Conservation (phyloP, 495 filamentous ascomycete species). For the Aspergillus hancockii region DNA sequence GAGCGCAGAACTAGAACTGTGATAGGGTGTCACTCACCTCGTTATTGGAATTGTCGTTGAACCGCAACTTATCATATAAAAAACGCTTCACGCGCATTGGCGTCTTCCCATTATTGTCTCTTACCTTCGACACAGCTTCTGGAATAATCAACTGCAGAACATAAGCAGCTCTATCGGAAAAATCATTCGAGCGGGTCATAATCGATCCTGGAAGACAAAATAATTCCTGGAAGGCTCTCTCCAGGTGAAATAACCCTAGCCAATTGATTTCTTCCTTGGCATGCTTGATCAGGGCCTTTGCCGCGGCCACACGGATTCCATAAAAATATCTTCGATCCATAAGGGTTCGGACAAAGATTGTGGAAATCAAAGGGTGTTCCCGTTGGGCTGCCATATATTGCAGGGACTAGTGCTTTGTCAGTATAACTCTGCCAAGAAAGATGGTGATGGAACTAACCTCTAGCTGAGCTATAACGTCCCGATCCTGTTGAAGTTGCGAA, state of each 20-base stretch:
- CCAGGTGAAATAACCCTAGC: slow-evolving; percentile 81
- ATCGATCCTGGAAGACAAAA: slow-evolving; percentile 75
- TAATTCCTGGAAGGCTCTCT: slow-evolving; percentile 79
- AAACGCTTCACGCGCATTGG: slow-evolving; percentile 75
- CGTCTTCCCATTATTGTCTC: slow-evolving; percentile 73
- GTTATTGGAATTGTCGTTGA: slow-evolving; percentile 92
- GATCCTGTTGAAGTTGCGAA: slow-evolving; percentile 94
- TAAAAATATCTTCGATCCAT: slow-evolving; percentile 93
- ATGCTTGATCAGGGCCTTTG: slow-evolving; percentile 70
- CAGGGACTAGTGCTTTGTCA: slow-evolving; percentile 47
- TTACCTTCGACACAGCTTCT: slow-evolving; percentile 73
- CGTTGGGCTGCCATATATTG: slow-evolving; percentile 60
- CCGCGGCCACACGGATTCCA: slow-evolving; percentile 83
- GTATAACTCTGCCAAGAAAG: neutral
- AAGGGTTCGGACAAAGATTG: slow-evolving; percentile 81
- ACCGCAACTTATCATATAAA: slow-evolving; percentile 81
- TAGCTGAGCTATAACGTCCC: slow-evolving; percentile 92
- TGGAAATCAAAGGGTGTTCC: slow-evolving; percentile 74
- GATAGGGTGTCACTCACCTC: slow-evolving; percentile 41
- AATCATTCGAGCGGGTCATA: slow-evolving; percentile 86
- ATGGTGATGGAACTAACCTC: slow-evolving; percentile 54
- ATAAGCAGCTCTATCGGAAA: slow-evolving; percentile 79
- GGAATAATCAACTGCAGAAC: slow-evolving; percentile 79
- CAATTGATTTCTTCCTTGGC: slow-evolving; percentile 68
- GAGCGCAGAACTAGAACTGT: slow-evolving; percentile 8